Evolutionary conservation across 202 grass and related monocot species (phyloP), one percentile per base, ranked within the genome.

Genomic region (Schoenoplectus triqueter): DNA sequence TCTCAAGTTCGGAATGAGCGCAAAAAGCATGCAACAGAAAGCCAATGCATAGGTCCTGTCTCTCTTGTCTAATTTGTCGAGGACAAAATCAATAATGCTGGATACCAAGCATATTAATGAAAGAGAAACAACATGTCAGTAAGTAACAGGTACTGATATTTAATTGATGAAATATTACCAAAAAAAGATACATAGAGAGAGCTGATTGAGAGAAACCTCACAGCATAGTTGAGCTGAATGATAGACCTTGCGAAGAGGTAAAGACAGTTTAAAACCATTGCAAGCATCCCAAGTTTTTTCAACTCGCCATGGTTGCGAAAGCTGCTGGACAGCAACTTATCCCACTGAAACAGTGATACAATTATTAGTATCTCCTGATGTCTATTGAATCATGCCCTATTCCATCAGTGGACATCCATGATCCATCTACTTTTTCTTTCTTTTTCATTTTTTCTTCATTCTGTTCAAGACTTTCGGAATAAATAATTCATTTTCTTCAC

Each of bases 151-250:
- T 54, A 47, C 1, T 3, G 51, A 54, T 7, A 54, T 9, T 54
- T 54, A 54, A 47, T 47, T 47, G 5, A 31, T 31, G 45, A 47
- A 47, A 3, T 47, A 47, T 4, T 47, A 47, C 45, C 45, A 47
- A 47, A 47, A 47, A 47, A 31, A 8, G 50, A 13, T 11, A 56
- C 40, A 66, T 66, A 70, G 3, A 7, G 11, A 70, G 67, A 46
- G 13, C 3, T 15, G 10, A 70, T n/a, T 1, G 6, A 46, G 13
- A 70, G 42, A 46, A 46, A 70, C 67, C 67, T 70, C 40, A n/a
- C 42, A 45, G 67, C 67, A n/a, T 70, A 70, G 67, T 10, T 70
- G 40, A 70, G 67, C 42, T 70, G 67, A 70, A 70, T 70, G 13
- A 46, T 70, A 46, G 40, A 45, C 41, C 67, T 70, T 70, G 67